These are phyloP conservation scores for Cunninghamia lanceolata DNA, from an alignment of 75 land plant species.

Conservation along the genomic window DNA sequence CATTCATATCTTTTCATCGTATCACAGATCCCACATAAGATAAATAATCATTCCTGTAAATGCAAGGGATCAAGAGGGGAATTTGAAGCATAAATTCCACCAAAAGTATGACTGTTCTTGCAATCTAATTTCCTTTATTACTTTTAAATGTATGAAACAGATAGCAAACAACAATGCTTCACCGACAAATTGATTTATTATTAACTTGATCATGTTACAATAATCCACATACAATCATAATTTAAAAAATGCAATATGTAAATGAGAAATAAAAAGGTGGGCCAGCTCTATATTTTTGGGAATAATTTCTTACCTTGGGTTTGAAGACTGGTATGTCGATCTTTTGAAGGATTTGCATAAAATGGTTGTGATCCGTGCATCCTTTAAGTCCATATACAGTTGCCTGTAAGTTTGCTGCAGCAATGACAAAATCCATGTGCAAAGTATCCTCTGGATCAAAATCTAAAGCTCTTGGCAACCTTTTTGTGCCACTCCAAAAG, in stretches of 20 bases:
- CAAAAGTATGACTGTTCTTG: not conserved
- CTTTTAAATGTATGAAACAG: not conserved
- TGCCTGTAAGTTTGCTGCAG: slow-evolving; percentile 56
- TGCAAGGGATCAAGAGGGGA: not conserved
- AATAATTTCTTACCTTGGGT: slow-evolving; percentile 31
- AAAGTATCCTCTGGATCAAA: slow-evolving; percentile 37
- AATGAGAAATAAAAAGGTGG: not conserved
- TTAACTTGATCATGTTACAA: not conserved
- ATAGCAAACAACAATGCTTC: not conserved
- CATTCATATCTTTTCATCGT: not conserved
- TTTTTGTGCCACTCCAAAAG: slow-evolving; percentile 64
- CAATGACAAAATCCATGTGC: slow-evolving; percentile 50
- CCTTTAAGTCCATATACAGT: slow-evolving; percentile 63
- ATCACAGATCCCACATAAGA: not conserved
- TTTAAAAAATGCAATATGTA: not conserved
- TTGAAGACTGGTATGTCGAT: slow-evolving; percentile 41
- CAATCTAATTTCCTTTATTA: not conserved
- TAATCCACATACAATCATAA: not conserved
- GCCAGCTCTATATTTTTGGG: not conserved
- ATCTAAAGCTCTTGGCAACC: slow-evolving; percentile 32
- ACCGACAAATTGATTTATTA: not conserved
- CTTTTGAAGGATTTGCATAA: slow-evolving; percentile 35
- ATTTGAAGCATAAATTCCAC: not conserved
- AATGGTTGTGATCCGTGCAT: slow-evolving; percentile 38
- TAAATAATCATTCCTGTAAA: not conserved